Percentiles rank a stretch among this genome's conserved stretches.
Evolutionary conservation across 306 rosid genomes (phyloP).

Genomic region (Nissolia schottii): DNA sequence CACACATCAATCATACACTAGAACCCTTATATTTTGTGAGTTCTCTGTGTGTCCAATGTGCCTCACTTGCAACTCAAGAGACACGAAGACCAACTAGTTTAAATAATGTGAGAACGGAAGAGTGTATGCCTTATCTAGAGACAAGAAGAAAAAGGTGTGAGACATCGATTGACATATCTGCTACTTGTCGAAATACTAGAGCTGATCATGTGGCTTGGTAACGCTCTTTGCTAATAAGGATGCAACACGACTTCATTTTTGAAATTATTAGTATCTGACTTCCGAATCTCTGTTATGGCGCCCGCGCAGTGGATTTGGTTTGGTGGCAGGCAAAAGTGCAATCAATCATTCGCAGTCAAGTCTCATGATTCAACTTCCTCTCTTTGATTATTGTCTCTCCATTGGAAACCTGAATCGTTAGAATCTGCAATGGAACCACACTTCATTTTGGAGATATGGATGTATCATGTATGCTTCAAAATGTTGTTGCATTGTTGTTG

Average conservation of each 20-base stretch:
- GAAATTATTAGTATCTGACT: conserved; percentile 11
- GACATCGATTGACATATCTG: background rate
- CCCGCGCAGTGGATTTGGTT: background rate
- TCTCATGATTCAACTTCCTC: background rate
- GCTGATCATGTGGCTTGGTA: background rate
- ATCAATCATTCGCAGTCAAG: background rate
- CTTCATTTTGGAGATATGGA: background rate
- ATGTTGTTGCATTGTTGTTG: background rate
- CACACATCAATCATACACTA: too few species aligned
- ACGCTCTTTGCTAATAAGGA: background rate
- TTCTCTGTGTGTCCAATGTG: too few species aligned
- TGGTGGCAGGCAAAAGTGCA: background rate
- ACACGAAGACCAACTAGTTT: too few species aligned
- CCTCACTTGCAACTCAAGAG: too few species aligned
- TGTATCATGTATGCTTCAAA: background rate
- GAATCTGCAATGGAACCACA: background rate
- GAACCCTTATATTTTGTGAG: too few species aligned
- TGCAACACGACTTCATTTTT: background rate
- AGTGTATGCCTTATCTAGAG: background rate
- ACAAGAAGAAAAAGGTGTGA: background rate
- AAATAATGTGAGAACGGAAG: too few species aligned
- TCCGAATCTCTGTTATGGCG: background rate
- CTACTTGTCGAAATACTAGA: background rate
- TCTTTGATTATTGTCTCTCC: background rate
- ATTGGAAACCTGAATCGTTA: background rate